These are phyloP conservation scores for Globisporangium middletonii DNA, from an alignment of 352 stramenopile genomes.

Conservation along the genomic window DNA sequence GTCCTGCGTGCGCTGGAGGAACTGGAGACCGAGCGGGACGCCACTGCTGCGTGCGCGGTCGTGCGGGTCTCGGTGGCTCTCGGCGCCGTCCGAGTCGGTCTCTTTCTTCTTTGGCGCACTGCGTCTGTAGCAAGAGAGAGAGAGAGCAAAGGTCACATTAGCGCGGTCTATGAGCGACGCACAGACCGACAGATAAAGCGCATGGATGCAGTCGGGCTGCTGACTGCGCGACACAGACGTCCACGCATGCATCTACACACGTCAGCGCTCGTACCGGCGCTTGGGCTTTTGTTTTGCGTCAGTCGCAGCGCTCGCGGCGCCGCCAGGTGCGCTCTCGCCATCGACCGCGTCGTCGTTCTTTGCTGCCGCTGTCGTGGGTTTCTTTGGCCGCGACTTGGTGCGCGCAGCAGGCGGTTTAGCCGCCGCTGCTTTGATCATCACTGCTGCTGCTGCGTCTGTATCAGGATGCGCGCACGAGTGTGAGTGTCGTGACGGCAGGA, in stretches of 20 bases:
- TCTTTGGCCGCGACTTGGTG: constrained; percentile 16
- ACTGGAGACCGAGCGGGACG: constrained; percentile 19
- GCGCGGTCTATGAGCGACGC: constrained; percentile 1
- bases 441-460: background rate
- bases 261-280: constrained; percentile 17
- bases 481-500: background rate
- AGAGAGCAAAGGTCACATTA: too few species aligned
- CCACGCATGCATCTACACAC: background rate
- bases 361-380: constrained; percentile 8
- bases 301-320: background rate
- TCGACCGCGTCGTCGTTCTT: constrained; percentile 2
- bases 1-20: constrained; percentile 28
- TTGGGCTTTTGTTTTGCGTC: constrained; percentile 36
- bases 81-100: constrained; percentile 18
- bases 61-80: constrained; percentile 11
- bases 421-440: constrained; percentile 14
- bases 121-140: constrained; percentile 20
- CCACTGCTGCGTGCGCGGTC: constrained; percentile 9
- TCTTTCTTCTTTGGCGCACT: constrained; percentile 49
- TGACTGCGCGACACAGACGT: background rate
- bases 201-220: background rate
- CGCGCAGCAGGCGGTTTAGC: background rate
- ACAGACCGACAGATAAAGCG: background rate
- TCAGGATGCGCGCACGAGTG: too few species aligned
- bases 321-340: constrained; percentile 1